Evolutionary conservation across 2,329 filamentous ascomycete species (phyloP).

Genomic region (Talaromyces sp.): DNA sequence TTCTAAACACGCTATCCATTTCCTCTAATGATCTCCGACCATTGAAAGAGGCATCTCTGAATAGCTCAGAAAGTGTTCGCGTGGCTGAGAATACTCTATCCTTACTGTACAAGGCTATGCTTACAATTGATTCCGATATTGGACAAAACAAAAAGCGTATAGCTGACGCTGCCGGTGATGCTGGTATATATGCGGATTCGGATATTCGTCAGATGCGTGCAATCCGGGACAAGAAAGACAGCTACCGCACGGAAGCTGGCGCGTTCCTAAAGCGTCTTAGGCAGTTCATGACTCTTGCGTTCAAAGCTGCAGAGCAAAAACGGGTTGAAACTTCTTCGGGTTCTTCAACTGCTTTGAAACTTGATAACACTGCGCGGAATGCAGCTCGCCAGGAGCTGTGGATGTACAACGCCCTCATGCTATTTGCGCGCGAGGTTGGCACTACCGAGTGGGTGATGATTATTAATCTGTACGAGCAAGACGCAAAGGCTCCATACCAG

Average conservation of each 20-base stretch:
- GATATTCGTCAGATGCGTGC: conserved; percentile 82
- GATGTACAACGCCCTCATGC: conserved; percentile 80
- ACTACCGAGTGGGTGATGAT: conserved; percentile 73
- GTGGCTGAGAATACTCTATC: conserved; percentile 74
- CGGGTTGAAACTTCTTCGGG: conserved; percentile 56
- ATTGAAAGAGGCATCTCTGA: conserved; percentile 67
- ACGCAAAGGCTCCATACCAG: conserved; percentile 71
- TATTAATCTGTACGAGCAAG: conserved; percentile 73
- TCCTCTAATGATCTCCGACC: conserved; percentile 69
- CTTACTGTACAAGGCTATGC: conserved; percentile 83
- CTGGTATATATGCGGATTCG: conserved; percentile 63
- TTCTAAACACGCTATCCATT: conserved; percentile 90
- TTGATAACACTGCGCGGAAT: conserved; percentile 67
- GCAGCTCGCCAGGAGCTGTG: conserved; percentile 69
- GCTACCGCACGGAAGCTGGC: conserved; percentile 71
- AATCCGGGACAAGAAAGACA: conserved; percentile 87
- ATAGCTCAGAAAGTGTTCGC: conserved; percentile 63
- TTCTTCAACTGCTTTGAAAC: conserved; percentile 47
- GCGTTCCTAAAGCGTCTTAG: conserved; percentile 74
- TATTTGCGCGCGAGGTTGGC: conserved; percentile 85
- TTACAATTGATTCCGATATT: conserved; percentile 83
- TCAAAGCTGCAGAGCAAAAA: conserved; percentile 68
- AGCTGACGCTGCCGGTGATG: conserved; percentile 36
- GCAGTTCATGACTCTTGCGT: conserved; percentile 76
- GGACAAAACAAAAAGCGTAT: conserved; percentile 50